Evolutionary conservation across 805 yeast genomes (phyloP).

Genomic region (Candida coleopterorum): DNA sequence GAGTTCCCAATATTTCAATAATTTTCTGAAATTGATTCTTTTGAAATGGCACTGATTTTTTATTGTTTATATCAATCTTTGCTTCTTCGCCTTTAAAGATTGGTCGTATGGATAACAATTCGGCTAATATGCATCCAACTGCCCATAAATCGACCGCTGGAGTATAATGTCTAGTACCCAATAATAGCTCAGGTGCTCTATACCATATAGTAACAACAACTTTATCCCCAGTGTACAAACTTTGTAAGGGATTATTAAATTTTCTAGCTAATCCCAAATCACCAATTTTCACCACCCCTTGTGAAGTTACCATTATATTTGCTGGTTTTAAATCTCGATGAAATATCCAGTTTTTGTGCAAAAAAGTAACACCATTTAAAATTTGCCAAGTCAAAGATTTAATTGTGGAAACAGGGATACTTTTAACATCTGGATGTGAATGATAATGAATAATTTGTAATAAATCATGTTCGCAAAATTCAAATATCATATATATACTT

Average conservation of each 20-base stretch:
- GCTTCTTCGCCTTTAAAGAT: constrained; percentile 98
- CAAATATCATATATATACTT: constrained; percentile 91
- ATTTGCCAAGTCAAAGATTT: constrained; percentile 92
- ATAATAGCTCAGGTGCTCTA: constrained; percentile 82
- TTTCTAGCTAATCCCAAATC: constrained; percentile 89
- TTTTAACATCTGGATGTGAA: constrained; percentile 78
- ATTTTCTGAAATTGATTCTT: constrained; percentile 87
- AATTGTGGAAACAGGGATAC: constrained; percentile 72
- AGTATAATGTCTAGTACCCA: constrained; percentile 92
- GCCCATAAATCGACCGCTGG: constrained; percentile 96
- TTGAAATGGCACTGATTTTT: constrained; percentile 91
- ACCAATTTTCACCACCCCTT: constrained; percentile 92
- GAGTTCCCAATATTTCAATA: constrained; percentile 90
- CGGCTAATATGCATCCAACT: constrained; percentile 92
- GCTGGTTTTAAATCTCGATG: constrained; percentile 98
- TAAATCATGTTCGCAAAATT: constrained; percentile 93
- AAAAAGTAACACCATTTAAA: constrained; percentile 80
- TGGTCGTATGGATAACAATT: constrained; percentile 81
- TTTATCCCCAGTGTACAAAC: constrained; percentile 86
- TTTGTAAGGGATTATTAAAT: constrained; percentile 81
- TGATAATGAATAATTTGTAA: constrained; percentile 92
- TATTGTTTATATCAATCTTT: constrained; percentile 74
- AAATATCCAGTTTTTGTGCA: constrained; percentile 94
- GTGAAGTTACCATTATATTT: constrained; percentile 88
- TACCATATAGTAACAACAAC: constrained; percentile 98